Evolutionary conservation across 768 basidiomycete genomes (phyloP).

Genomic region (Lactarius quietus): DNA sequence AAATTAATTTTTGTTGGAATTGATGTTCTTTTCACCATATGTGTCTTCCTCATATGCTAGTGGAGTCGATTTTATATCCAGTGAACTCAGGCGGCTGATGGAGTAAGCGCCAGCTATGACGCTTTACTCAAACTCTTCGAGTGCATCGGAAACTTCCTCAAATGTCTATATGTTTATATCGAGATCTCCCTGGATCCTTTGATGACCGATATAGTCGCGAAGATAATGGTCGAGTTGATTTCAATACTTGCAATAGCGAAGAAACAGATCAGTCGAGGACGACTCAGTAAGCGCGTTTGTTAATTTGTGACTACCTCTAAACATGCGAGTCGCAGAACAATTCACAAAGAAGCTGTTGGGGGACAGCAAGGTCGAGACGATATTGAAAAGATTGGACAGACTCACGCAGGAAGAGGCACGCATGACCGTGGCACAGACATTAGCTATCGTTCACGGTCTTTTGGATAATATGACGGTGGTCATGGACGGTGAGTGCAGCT

Average conservation of each 20-base stretch:
- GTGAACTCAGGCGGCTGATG: not conserved
- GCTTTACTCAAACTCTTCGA: not conserved
- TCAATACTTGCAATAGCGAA: not conserved
- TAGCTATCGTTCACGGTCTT: not conserved
- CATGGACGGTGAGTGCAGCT: not conserved
- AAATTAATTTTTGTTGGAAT: not conserved
- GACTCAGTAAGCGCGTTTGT: not conserved
- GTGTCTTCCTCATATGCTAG: not conserved
- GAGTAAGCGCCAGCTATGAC: not conserved
- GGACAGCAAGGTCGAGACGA: not conserved
- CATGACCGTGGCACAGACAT: not conserved
- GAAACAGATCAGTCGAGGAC: not conserved
- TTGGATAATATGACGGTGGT: not conserved
- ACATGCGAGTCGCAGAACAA: not conserved
- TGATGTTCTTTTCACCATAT: not conserved
- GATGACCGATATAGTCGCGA: not conserved
- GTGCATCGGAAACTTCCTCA: conserved; percentile 6
- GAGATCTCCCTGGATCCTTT: not conserved
- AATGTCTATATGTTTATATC: not conserved
- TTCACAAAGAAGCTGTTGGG: not conserved
- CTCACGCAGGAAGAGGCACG: not conserved
- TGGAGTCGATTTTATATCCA: not conserved
- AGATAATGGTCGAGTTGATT: conserved; percentile 1
- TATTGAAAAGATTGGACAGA: not conserved
- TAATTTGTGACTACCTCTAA: not conserved